phyloP scores from a whole-genome alignment of 495 filamentous ascomycete species.

The Polyplosphaeria fusca region DNA sequence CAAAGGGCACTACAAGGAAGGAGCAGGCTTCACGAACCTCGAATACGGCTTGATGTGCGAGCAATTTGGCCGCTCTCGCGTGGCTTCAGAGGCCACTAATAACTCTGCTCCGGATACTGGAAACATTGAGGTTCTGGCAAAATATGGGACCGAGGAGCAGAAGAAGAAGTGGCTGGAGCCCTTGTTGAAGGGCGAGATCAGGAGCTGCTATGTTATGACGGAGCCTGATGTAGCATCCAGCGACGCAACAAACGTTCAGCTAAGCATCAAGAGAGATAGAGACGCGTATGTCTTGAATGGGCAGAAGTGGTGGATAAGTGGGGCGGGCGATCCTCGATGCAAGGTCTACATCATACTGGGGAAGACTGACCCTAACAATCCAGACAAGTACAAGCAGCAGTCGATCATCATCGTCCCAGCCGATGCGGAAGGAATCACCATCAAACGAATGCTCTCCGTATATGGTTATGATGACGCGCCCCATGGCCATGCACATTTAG shows the following conservation, averaged over 20 bases:
- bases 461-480: conserved; percentile 95
- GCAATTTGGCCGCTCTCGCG: conserved; percentile 72
- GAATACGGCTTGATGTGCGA: conserved; percentile 95
- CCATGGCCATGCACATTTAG: conserved; percentile 84
- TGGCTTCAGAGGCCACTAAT: conserved; percentile 85
- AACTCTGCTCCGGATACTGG: conserved; percentile 90
- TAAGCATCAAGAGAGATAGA: conserved; percentile 75
- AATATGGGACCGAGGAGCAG: conserved; percentile 87
- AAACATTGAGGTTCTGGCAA: conserved; percentile 94
- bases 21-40: conserved; percentile 82
- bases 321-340: conserved; percentile 87
- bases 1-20: conserved; percentile 84
- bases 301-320: conserved; percentile 67
- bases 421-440: conserved; percentile 68
- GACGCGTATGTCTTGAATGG: conserved; percentile 84
- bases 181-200: conserved; percentile 78
- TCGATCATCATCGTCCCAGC: conserved; percentile 84
- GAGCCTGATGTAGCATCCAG: conserved; percentile 82
- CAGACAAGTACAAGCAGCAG: conserved; percentile 77
- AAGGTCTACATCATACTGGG: conserved; percentile 90
- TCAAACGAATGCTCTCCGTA: conserved; percentile 81
- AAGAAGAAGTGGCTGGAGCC: conserved; percentile 83
- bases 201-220: conserved; percentile 91
- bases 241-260: conserved; percentile 83
- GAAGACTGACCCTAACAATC: conserved; percentile 69